Evolutionary conservation across 2,329 filamentous ascomycete species (phyloP), one percentile per base, ranked within the genome.

Genomic region (Penicillium decumbens): DNA sequence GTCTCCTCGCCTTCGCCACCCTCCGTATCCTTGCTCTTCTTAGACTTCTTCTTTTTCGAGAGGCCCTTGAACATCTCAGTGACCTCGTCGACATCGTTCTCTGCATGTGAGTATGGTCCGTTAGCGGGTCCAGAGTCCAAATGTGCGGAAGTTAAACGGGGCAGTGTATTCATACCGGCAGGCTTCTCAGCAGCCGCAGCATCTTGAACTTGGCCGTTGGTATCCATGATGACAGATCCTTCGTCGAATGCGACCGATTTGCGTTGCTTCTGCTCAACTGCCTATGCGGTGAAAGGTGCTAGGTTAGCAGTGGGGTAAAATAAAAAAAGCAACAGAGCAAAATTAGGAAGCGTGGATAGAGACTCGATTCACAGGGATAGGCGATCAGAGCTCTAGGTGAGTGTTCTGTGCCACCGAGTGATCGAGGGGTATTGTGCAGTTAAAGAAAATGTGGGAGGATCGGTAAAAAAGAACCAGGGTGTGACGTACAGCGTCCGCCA

Each of bases 211-310:
- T 85, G 83, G 65, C 92, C 92, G 79, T 95, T 88, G 73, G 83
- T 82, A 77, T 95, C 88, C 71, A 96, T 91, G 65, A 95, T 84
- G 59, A 88, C 81, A 64, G 89, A 82, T 66, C 89, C 88, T 73
- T 93, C 88, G 69, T 86, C 91, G 73, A 97, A 97, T 58, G 90
- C 85, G 66, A 97, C 92, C 41, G 89, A 95, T 77, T 97, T 95
- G 75, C 91, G 87, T 66, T 86, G 83, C 73, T 88, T 90, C 32
- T 70, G 62, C 54, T 70, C 60, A 56, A 72, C 68, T 65, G 75
- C 72, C 74, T 77, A 54, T 48, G 50, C 41, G 45, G 50, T 51
- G 43, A 40, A 58, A 60, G 54, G 56, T 38, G 49, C 50, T 42
- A 58, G 51, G 69, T 68, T 60, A 70, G 47, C 35, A 9, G 65